phyloP scores from a whole-genome alignment of 1,139 yeast species.

The Saccharomyces pastorianus region DNA sequence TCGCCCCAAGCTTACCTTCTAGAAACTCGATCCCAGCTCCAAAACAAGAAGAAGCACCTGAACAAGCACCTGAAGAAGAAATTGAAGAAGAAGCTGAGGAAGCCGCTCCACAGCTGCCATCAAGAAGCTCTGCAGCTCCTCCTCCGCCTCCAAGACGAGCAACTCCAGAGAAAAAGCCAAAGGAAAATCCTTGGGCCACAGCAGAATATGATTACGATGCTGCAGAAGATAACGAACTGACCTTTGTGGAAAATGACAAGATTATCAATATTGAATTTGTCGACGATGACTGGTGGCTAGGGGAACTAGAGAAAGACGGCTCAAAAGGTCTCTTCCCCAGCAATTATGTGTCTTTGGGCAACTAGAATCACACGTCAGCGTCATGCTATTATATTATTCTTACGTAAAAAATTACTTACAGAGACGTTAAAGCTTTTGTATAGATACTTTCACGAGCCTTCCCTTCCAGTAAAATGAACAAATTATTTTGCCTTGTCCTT shows the following conservation, averaged over 20 bases:
- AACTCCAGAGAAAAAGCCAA: constrained; percentile 28
- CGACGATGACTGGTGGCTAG: constrained; percentile 97
- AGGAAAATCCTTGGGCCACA: constrained; percentile 46
- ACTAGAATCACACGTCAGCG: constrained; percentile 11
- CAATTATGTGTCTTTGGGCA: constrained; percentile 57
- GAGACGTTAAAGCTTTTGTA: background rate
- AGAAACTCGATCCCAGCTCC: background rate
- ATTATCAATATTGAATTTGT: constrained; percentile 79
- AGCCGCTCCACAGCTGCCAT: constrained; percentile 12
- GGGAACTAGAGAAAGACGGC: constrained; percentile 55
- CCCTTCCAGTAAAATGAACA: background rate
- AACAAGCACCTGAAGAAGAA: constrained; percentile 22
- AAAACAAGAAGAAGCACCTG: constrained; percentile 6
- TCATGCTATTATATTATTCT: background rate
- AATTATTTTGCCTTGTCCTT: background rate
- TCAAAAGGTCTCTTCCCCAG: constrained; percentile 85
- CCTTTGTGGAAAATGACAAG: constrained; percentile 72
- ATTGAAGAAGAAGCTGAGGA: constrained; percentile 5
- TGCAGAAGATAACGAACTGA: constrained; percentile 81
- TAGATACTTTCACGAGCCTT: background rate
- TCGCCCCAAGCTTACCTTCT: constrained; percentile 14
- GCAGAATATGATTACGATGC: constrained; percentile 87
- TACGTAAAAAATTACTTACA: background rate
- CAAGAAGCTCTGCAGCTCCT: constrained; percentile 17
- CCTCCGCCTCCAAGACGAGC: constrained; percentile 31